Base-by-base conservation (phyloP, 495 filamentous ascomycete species). In the Xylaria flabelliformis region DNA sequence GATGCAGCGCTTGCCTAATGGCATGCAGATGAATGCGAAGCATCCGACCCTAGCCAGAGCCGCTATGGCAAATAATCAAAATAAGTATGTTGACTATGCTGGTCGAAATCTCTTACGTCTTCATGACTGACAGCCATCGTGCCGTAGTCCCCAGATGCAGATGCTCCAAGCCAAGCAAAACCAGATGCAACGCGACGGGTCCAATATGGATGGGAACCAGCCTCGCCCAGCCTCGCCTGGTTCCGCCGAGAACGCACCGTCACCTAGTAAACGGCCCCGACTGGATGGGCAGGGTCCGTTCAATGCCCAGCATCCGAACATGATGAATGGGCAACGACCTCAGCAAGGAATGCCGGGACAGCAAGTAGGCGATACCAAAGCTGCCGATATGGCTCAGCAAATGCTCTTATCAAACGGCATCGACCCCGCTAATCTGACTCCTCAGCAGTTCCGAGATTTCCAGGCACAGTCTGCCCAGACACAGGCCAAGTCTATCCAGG, bases 181-280 rank as follows among this genome's bases (percentile, higher is more conserved):
- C 66, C 90, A 91, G 79, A 95, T 97, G 92, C 91, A 93, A 79
- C 88, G 94, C 61, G 92, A 95, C 64, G 92, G 92, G 63, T 94
- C 94, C 8, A 92, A 92, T 61, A 93, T 97, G 83, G 94, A 97
- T 69, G 93, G 94, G 82, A 93, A 91, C 81, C 91, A 88, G 71
- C 88, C 91, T 76, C 90, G 93, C 56, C 91, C 93, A 34, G 92
- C 91, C 72, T 97, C 93, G 46, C 94, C 94, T 7, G 89, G 91
- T 39, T 90, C 91, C 8, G 89, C 88, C 36, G 95, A 97, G 53
- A 97, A 97, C 76, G 93, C 93, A 39, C 92, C 94, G 7, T 98
- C 96, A 29, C 95, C 96, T 10, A 93, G 91, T 67, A 99, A 99
- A 83, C 87, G 96, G 76, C 91, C 90, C n/a, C 93, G 95, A 48